A percentile compares a stretch with the other conserved stretches of the same genome.
phyloP scores from a whole-genome alignment of 2,329 filamentous ascomycete species.

The Ophiostoma angusticollis region DNA sequence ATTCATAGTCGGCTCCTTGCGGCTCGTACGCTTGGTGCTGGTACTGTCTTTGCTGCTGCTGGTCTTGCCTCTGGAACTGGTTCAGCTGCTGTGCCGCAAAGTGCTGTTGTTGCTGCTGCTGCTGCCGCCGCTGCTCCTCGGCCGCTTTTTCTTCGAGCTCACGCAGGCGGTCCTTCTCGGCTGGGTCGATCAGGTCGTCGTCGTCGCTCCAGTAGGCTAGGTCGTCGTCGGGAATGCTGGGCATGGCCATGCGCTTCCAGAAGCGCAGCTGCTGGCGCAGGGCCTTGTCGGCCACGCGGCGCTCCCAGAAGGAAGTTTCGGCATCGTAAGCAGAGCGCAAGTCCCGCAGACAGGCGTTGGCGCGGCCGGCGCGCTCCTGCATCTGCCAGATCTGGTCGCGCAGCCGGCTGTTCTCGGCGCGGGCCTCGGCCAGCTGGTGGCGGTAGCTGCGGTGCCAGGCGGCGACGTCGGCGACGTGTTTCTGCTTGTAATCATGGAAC shows the following conservation, averaged over 20 bases:
- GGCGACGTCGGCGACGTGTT: constrained; percentile 47
- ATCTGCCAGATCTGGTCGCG: constrained; percentile 56
- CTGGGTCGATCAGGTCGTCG: constrained; percentile 48
- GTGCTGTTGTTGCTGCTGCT: constrained; percentile 16
- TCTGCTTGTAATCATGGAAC: constrained; percentile 53
- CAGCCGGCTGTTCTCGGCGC: constrained; percentile 48
- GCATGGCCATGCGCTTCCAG: constrained; percentile 55
- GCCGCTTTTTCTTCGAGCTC: constrained; percentile 33
- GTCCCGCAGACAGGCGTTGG: constrained; percentile 43
- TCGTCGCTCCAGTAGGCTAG: constrained; percentile 52
- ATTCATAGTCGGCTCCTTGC: too few species aligned
- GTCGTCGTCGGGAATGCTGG: constrained; percentile 45
- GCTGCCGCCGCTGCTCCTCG: constrained; percentile 22
- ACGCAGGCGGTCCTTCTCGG: constrained; percentile 43
- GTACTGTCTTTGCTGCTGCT: constrained; percentile 3
- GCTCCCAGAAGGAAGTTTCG: constrained; percentile 39
- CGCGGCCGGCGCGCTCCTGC: constrained; percentile 45
- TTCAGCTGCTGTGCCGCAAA: constrained; percentile 11
- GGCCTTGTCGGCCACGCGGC: constrained; percentile 38
- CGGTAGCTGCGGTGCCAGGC: constrained; percentile 56
- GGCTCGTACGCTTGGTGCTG: constrained; percentile 8
- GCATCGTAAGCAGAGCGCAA: constrained; percentile 46
- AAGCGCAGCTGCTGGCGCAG: constrained; percentile 47
- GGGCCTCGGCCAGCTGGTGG: constrained; percentile 49
- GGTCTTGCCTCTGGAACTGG: constrained; percentile 1